Evolutionary conservation across 257 asterid species (phyloP).

Genomic region (Nicotiana paniculata): DNA sequence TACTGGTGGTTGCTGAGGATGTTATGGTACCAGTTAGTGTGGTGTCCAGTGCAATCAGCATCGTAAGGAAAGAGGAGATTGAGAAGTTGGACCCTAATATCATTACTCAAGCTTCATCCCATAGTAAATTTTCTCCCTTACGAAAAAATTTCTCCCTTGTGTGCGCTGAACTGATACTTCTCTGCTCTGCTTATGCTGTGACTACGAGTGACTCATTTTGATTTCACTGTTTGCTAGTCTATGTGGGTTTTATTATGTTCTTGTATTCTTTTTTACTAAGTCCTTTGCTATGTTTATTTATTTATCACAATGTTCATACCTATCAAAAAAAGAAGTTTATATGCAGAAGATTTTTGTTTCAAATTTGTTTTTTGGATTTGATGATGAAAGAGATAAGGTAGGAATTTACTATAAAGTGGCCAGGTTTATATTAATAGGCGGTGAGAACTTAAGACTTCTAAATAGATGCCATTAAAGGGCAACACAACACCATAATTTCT

Average conservation of each 20-base stretch:
- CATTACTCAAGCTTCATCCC: slow-evolving; percentile 59
- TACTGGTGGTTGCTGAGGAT: slow-evolving; percentile 59
- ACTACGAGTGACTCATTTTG: neutral
- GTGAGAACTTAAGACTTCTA: neutral
- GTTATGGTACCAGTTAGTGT: slow-evolving; percentile 33
- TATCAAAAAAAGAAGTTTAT: neutral
- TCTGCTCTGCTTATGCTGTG: neutral
- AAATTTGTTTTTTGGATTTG: neutral
- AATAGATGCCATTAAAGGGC: neutral
- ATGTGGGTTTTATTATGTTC: neutral
- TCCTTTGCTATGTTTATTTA: neutral
- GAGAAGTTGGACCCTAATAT: slow-evolving; percentile 49
- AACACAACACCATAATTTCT: neutral
- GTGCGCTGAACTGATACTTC: neutral
- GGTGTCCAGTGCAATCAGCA: slow-evolving; percentile 45
- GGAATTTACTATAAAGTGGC: neutral
- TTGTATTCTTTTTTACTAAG: neutral
- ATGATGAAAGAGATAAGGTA: neutral
- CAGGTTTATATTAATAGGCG: neutral
- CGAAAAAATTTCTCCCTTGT: neutral
- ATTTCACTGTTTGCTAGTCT: neutral
- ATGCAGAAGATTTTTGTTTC: neutral
- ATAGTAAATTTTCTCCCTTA: slow-evolving; percentile 27
- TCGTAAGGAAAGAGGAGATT: slow-evolving; percentile 39
- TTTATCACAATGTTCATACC: too few species aligned